Evolutionary conservation across 148 eudicot genomes (phyloP).

Genomic region (Amaranthus cruentus): DNA sequence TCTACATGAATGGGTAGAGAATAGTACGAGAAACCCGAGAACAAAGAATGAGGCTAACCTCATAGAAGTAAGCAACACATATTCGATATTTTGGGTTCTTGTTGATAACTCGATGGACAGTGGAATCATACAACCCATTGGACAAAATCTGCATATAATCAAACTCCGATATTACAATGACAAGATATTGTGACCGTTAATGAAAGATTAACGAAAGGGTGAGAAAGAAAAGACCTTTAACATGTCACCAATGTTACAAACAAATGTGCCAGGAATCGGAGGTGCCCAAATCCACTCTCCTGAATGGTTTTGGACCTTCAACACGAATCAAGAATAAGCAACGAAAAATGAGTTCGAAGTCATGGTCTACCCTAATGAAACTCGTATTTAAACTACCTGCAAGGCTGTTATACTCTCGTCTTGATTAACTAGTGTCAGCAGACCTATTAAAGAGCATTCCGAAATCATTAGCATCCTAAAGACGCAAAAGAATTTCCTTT

Average conservation of each 20-base stretch:
- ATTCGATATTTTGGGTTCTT: conserved; percentile 62
- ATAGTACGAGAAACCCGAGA: neutral
- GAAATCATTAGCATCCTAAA: neutral
- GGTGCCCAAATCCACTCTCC: conserved; percentile 99
- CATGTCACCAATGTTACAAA: conserved; percentile 97
- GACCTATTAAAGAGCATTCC: conserved; percentile 41
- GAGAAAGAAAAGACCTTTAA: conserved; percentile 55
- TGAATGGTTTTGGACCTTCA: conserved; percentile 76
- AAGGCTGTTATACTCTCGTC: conserved; percentile 83
- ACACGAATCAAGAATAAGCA: conserved; percentile 4
- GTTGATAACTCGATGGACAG: conserved; percentile 81
- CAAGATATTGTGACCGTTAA: neutral
- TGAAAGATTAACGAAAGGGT: conserved; percentile 10
- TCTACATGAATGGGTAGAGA: neutral
- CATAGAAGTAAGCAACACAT: conserved; percentile 84
- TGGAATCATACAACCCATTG: conserved; percentile 83
- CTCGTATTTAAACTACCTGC: conserved; percentile 41
- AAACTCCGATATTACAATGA: neutral
- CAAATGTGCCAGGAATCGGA: conserved; percentile 87
- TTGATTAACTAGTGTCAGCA: conserved; percentile 87
- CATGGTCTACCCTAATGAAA: neutral
- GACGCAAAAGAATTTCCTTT: neutral
- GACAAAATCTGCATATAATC: conserved; percentile 60
- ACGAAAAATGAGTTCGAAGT: neutral
- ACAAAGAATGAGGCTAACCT: conserved; percentile 42